Evolutionary conservation across 805 yeast genomes (phyloP).

Genomic region (Schwanniomyces pseudopolymorphus): DNA sequence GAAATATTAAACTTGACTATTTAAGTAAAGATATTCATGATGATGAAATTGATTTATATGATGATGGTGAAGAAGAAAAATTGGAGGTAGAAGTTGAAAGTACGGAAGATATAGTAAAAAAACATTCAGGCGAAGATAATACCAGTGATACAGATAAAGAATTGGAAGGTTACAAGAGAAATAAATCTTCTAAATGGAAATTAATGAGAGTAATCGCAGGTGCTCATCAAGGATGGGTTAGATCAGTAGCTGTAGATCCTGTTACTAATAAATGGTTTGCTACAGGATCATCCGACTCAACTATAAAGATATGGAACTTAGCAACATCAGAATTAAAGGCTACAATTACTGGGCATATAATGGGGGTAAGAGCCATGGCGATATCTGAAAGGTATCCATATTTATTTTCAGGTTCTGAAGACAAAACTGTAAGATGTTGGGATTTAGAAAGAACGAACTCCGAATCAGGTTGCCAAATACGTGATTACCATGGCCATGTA

Average conservation of each 20-base stretch:
- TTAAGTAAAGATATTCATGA: slow-evolving; percentile 7
- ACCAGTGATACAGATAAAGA: not conserved
- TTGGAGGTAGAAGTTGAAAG: not conserved
- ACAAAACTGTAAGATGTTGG: slow-evolving; percentile 92
- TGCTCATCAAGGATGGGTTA: slow-evolving; percentile 93
- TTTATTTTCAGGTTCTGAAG: slow-evolving; percentile 89
- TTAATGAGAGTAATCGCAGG: slow-evolving; percentile 66
- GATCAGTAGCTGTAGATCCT: slow-evolving; percentile 80
- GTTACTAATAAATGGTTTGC: slow-evolving; percentile 83
- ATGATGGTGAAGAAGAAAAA: not conserved
- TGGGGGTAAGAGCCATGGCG: slow-evolving; percentile 79
- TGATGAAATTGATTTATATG: slow-evolving; percentile 16
- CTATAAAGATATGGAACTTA: slow-evolving; percentile 89
- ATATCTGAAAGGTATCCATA: slow-evolving; percentile 81
- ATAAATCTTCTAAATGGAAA: slow-evolving; percentile 48
- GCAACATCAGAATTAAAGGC: slow-evolving; percentile 68
- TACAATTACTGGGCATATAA: slow-evolving; percentile 85
- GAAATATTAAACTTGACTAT: slow-evolving; percentile 24
- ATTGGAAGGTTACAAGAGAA: not conserved
- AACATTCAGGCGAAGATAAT: not conserved
- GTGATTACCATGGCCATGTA: slow-evolving; percentile 93
- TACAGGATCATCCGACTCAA: slow-evolving; percentile 85
- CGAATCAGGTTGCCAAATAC: slow-evolving; percentile 46
- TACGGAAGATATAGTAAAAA: not conserved
- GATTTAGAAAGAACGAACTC: slow-evolving; percentile 85